Base-by-base conservation (phyloP, 1,284 basidiomycete species). In the Heterobasidion annosum region DNA sequence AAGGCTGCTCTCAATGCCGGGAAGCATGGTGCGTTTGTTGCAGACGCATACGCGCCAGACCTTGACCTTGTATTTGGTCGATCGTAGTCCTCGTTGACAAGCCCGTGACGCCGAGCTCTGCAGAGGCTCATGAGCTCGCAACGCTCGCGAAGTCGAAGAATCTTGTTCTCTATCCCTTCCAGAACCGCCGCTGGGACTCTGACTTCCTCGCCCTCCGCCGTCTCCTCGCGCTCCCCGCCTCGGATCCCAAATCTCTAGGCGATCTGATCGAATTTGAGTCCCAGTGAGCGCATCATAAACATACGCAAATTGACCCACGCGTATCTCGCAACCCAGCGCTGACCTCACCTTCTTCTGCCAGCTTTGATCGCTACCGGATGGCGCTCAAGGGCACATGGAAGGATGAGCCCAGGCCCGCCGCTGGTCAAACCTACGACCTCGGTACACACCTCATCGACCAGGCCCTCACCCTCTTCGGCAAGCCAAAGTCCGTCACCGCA, bases 131-230 rank as follows among this genome's bases (percentile, higher is more conserved):
- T 57, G 83, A 89, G 59, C 79, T 94, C 34, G 79, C 79, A 37
- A 68, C 68, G 10, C 69, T 93, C 48, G 90, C 91, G 1, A 77
- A 75, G 62, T 68, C 73, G 12, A 88, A 88, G 62, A 74, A 76
- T 34, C 72, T 88, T 46, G 75, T 92, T 34, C 69, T 93, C 43
- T 88, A 86, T 61, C 79, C 81, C 2, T 92, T 83, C 70, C 91
- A 94, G 67, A 94, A 93, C 68, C 76, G 89, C 51, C 77, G 89
- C 60, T 91, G 84, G 82, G 88, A 91, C 68, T 82, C 84, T 1
- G 92, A 95, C 65, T 93, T 87, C 70, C 72, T 92, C 53, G 82
- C 91, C 6, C 72, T 93, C 53, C 78, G 80, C 64, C 74, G 78
- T 53, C 73, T 94, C 19, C 67, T 94, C 43, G 68, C 73, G 15